Percentiles rank a stretch among this genome's conserved stretches.
phyloP scores from a whole-genome alignment of 805 yeast genomes.

The Osmozyma mogii region DNA sequence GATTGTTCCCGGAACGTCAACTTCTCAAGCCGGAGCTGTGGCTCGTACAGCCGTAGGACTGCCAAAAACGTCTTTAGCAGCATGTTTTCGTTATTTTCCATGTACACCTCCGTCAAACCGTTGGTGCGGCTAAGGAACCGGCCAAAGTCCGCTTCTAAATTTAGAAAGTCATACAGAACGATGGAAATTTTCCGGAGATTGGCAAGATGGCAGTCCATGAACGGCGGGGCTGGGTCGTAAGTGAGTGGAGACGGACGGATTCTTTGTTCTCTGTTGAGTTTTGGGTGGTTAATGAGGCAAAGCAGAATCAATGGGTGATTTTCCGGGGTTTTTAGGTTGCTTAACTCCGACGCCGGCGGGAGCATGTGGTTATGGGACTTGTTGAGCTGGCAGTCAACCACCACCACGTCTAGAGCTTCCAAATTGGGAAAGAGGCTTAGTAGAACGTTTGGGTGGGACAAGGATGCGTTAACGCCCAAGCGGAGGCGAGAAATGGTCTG shows the following conservation, averaged over 20 bases:
- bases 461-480: conserved; percentile 20
- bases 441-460: conserved; percentile 12
- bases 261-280: conserved; percentile 9
- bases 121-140: conserved; percentile 15
- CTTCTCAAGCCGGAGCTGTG: conserved; percentile 17
- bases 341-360: conserved; percentile 5
- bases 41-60: conserved; percentile 21
- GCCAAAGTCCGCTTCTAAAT: conserved; percentile 20
- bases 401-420: conserved; percentile 16
- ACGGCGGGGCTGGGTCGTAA: conserved; percentile 19
- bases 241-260: conserved; percentile 10
- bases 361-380: conserved; percentile 12
- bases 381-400: conserved; percentile 13
- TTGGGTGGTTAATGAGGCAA: conserved; percentile 26
- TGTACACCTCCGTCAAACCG: conserved; percentile 14
- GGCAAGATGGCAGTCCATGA: conserved; percentile 15
- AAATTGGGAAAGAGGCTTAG: conserved; percentile 19
- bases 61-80: conserved; percentile 20
- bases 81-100: conserved; percentile 28
- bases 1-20: conserved; percentile 25
- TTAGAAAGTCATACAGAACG: conserved; percentile 25
- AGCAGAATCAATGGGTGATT: conserved; percentile 14
- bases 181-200: conserved; percentile 18
- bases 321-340: conserved; percentile 8
- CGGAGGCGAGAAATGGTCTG: conserved; percentile 14